These are phyloP conservation scores for Spiraea crenata DNA, from an alignment of 331 rosid genomes.

Conservation along the genomic window DNA sequence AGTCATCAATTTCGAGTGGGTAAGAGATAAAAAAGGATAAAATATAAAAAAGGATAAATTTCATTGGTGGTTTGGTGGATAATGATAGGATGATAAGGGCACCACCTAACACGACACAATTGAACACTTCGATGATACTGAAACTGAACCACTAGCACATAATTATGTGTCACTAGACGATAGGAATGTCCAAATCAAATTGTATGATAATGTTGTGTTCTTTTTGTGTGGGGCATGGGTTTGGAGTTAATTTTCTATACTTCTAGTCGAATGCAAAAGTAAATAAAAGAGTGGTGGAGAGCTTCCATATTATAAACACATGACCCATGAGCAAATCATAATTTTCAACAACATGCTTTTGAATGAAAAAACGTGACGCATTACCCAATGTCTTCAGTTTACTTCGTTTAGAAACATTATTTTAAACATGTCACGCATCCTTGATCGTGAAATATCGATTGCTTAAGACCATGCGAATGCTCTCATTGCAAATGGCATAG, in stretches of 20 bases:
- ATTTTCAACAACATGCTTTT: not conserved
- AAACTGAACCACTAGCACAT: not conserved
- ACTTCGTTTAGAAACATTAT: not conserved
- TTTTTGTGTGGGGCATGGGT: not conserved
- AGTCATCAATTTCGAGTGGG: not conserved
- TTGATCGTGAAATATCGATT: too few species aligned
- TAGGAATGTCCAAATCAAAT: slow-evolving; percentile 1
- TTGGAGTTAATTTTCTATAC: not conserved
- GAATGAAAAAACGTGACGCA: not conserved
- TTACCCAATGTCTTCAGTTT: not conserved
- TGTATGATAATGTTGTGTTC: not conserved
- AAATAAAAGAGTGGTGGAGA: too few species aligned
- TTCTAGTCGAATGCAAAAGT: too few species aligned
- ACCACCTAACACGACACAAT: not conserved
- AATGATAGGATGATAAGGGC: not conserved
- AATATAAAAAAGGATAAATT: too few species aligned
- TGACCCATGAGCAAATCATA: not conserved
- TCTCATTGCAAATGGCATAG: too few species aligned
- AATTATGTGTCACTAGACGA: not conserved
- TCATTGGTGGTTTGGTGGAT: too few species aligned
- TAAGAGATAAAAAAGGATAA: not conserved
- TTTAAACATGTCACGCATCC: not conserved
- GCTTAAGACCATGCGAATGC: too few species aligned
- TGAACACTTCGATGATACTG: not conserved
- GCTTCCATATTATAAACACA: too few species aligned